Base-by-base conservation (phyloP, 2,329 filamentous ascomycete genomes). In the Coniochaeta sp. region DNA sequence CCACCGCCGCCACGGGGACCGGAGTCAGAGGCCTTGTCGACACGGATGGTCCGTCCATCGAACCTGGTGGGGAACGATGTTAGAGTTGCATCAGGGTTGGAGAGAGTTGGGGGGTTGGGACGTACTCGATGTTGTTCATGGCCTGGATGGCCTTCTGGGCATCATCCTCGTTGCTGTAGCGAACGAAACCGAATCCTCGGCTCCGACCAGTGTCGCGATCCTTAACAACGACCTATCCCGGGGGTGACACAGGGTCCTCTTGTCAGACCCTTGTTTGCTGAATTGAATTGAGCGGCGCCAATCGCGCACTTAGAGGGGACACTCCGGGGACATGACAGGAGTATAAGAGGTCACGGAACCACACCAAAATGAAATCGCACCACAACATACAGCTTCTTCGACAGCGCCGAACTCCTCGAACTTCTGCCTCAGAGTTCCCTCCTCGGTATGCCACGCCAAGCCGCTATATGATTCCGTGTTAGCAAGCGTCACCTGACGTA, bases 401-500 rank as follows among this genome's bases (percentile, higher is more conserved):
- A 99, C 87, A 38, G 78, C 76, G 55, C 92, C 92, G 66, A 89
- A 96, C 70, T 94, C 86, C 70, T 92, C 86, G 70, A 99, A 99
- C 72, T 96, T 96, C 67, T 86, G 76, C 65, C 89, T 87, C 59
- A 99, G 78, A 60, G 89, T 91, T 42, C 75, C 73, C 73, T 97
- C 92, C 71, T 95, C 91, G 58, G 94, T 99, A 76, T 96, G 91
- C 94, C 94, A 99, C 65, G 94, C 90, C 61, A 99, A 90, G 80
- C 94, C 94, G 67, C 92, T 96, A 14, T n/a, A n/a, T 13, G 49
- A 30, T 12, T 18, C 20, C 14, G 47, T 4, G 31, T 49, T 27
- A 49, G 31, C 31, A 49, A 33, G 28, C 10, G 28, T 26, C 18
- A 26, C 18, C 31, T 33, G 47, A 49, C n/a, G n/a, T n/a, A 4